phyloP scores from a whole-genome alignment of 176 grass and related monocot genomes.

The Avena eriantha region DNA sequence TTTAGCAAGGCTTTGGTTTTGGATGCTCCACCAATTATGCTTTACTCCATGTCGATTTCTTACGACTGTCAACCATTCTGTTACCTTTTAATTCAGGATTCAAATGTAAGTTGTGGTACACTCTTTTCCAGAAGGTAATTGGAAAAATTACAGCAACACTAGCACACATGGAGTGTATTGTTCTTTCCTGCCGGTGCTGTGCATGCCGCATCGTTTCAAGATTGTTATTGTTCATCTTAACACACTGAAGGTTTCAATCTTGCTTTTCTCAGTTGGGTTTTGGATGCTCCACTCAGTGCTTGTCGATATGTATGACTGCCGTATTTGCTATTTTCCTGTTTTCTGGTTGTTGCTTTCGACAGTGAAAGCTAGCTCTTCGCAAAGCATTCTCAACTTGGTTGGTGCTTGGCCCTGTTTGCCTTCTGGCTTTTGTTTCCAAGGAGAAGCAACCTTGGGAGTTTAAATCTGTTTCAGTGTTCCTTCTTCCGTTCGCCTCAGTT shows the following conservation, averaged over 20 bases:
- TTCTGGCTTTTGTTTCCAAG: constrained; percentile 32
- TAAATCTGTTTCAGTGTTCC: no score
- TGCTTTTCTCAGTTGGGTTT: no score
- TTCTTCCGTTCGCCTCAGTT: neutral
- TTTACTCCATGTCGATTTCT: no score
- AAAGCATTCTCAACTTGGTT: neutral
- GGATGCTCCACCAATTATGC: neutral
- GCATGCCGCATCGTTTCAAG: neutral
- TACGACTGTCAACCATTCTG: no score
- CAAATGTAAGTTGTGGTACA: no score
- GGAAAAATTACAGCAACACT: neutral
- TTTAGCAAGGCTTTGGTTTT: neutral
- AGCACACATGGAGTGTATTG: neutral
- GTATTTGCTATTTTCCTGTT: neutral
- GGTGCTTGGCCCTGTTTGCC: neutral
- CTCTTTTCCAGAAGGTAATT: neutral
- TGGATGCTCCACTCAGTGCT: neutral
- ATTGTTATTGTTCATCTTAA: neutral
- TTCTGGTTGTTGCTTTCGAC: neutral
- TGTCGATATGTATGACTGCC: neutral
- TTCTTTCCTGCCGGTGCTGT: neutral
- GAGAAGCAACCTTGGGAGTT: neutral
- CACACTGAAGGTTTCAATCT: neutral
- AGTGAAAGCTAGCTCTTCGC: neutral
- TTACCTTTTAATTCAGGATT: no score